These are phyloP conservation scores for Phialophora expanda DNA, from an alignment of 2,329 filamentous ascomycete species.

Conservation along the genomic window DNA sequence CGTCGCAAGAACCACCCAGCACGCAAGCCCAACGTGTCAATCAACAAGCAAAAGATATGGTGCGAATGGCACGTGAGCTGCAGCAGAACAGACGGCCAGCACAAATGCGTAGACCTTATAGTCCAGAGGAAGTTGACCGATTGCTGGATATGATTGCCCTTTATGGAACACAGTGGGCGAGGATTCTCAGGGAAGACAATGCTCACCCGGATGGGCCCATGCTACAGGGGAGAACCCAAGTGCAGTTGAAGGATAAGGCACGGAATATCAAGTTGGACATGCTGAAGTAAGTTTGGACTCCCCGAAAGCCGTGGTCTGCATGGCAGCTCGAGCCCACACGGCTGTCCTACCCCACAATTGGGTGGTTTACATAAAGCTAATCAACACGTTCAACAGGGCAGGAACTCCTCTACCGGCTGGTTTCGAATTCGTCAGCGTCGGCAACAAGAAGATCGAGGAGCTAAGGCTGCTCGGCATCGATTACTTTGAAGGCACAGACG, in stretches of 20 bases:
- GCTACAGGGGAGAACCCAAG: slow-evolving; percentile 53
- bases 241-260: slow-evolving; percentile 61
- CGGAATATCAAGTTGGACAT: slow-evolving; percentile 58
- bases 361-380: not conserved
- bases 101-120: slow-evolving; percentile 44
- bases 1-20: not conserved
- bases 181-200: slow-evolving; percentile 49
- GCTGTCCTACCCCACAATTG: not conserved
- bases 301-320: not conserved
- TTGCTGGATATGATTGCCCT: slow-evolving; percentile 58
- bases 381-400: slow-evolving; percentile 14
- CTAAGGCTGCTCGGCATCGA: slow-evolving; percentile 31
- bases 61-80: slow-evolving; percentile 27
- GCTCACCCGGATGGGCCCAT: slow-evolving; percentile 41
- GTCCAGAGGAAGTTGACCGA: slow-evolving; percentile 47
- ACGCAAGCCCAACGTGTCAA: slow-evolving; percentile 17
- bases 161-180: slow-evolving; percentile 54
- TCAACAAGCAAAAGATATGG: slow-evolving; percentile 25
- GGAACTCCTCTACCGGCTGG: slow-evolving; percentile 28
- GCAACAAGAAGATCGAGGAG: slow-evolving; percentile 17
- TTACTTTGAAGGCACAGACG: slow-evolving; percentile 19
- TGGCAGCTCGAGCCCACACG: not conserved
- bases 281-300: slow-evolving; percentile 43
- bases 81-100: slow-evolving; percentile 12
- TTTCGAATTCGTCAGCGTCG: slow-evolving; percentile 36